Conservation (phyloP, 2,329 filamentous ascomycete genomes). For the Hyphodiscus sp. region DNA sequence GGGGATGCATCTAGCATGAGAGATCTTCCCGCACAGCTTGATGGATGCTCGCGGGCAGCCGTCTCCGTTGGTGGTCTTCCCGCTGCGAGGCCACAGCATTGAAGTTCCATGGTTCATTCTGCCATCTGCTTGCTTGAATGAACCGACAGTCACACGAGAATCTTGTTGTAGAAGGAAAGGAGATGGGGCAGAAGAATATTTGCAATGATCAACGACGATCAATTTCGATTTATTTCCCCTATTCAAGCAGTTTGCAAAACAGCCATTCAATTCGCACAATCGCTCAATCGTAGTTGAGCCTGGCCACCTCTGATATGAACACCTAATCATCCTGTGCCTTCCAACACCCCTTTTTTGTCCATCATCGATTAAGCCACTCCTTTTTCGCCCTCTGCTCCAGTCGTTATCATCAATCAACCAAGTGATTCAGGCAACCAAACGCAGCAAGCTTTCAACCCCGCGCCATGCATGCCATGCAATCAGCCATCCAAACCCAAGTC, state of each 20-base stretch:
- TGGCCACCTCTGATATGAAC: background rate
- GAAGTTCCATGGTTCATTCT: background rate
- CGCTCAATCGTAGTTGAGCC: background rate
- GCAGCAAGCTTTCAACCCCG: background rate
- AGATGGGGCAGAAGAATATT: background rate
- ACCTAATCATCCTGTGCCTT: background rate
- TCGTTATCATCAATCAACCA: background rate
- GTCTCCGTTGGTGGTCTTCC: too few species aligned
- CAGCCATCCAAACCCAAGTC: background rate
- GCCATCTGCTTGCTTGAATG: too few species aligned
- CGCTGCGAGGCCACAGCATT: background rate
- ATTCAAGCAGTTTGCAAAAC: background rate
- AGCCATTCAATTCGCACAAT: background rate
- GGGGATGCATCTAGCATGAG: too few species aligned
- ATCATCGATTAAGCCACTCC: background rate
- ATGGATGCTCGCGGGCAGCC: too few species aligned
- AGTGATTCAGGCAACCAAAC: background rate
- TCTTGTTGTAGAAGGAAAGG: background rate
- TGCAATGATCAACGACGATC: background rate
- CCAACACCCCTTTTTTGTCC: background rate
- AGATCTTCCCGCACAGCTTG: too few species aligned
- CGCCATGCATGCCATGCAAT: background rate
- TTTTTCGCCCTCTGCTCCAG: background rate
- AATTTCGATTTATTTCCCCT: background rate
- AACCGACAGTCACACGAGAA: too few species aligned